Conservation (phyloP, 2,329 filamentous ascomycete genomes). For the Verticillium zaregamsianum region DNA sequence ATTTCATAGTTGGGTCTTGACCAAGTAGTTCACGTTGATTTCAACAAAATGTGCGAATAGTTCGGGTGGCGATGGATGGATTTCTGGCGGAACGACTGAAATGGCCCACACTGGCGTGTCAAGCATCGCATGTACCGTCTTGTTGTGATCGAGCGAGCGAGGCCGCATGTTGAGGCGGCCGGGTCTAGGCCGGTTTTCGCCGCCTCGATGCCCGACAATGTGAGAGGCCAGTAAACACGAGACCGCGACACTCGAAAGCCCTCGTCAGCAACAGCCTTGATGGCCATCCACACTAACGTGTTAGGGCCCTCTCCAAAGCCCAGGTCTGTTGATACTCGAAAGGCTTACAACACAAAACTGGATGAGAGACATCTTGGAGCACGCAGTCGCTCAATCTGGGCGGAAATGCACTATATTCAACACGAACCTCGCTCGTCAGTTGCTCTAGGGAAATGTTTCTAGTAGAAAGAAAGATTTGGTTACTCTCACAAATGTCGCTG, state of each 20-base stretch:
- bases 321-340: no score
- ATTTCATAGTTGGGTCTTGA: no score
- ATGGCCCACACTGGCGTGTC: neutral
- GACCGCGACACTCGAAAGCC: neutral
- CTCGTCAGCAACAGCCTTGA: neutral
- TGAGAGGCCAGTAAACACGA: neutral
- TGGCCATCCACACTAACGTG: no score
- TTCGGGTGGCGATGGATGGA: neutral
- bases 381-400: no score
- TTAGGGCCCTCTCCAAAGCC: no score
- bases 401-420: no score
- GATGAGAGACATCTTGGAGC: no score
- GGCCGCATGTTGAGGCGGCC: conserved; percentile 19
- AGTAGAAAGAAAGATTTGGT: neutral
- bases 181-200: neutral
- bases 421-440: neutral
- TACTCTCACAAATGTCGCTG: neutral
- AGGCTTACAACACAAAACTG: no score
- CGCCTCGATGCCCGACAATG: conserved; percentile 3
- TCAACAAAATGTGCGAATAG: no score
- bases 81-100: neutral
- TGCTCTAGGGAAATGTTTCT: neutral
- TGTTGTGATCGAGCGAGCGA: conserved; percentile 20
- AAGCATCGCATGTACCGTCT: neutral
- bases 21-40: no score